Evolutionary conservation across 148 eudicot species (phyloP), one percentile per base, ranked within the genome.

Genomic region (Tetragonia tetragonoides): DNA sequence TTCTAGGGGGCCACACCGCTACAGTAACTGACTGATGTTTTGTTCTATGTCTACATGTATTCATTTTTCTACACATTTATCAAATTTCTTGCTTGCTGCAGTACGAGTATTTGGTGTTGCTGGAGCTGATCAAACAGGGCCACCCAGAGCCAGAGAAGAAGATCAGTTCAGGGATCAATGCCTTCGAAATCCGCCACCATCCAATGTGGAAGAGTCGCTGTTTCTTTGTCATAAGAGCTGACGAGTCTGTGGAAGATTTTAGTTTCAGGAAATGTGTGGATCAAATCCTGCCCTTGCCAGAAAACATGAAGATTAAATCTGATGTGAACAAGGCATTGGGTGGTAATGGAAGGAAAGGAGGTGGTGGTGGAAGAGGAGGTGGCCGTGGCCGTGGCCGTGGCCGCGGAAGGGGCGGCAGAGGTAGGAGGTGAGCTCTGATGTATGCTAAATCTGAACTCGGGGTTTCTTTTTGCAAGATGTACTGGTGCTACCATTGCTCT

Each of bases 251-350:
- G 0, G 99, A 91, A 41, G 98, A 96, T 83, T 96, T 96, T 86
- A 96, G 99, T 85, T 96, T 96, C 90, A 79, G 99, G 66, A 93
- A 96, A 85, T 93, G 99, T 71, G 95, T 96, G 73, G 88, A 96
- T 78, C 91, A 91, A 61, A 96, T 96, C 23, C 87, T 89, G 60
- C 98, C 98, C 73, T 77, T 96, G 87, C 99, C 99, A 0, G 97
- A 96, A 77, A 83, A 91, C 84, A 87, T 95, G 95, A 86, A 86
- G 82, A 38, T 82, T 11, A 93, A 91, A 74, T 24, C 88, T 53
- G 91, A 91, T 61, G 91, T 83, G 68, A 91, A 86, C 83, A 84
- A 85, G 81, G 85, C 81, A 34, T 65, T 89, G 81, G 89, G 88
- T 44, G 89, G 92, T 16, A 82, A 87, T 5, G 77, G 81, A 15